Evolutionary conservation across 2,329 filamentous ascomycete species (phyloP), one percentile per base, ranked within the genome.

Genomic region (Cercospora sp.): DNA sequence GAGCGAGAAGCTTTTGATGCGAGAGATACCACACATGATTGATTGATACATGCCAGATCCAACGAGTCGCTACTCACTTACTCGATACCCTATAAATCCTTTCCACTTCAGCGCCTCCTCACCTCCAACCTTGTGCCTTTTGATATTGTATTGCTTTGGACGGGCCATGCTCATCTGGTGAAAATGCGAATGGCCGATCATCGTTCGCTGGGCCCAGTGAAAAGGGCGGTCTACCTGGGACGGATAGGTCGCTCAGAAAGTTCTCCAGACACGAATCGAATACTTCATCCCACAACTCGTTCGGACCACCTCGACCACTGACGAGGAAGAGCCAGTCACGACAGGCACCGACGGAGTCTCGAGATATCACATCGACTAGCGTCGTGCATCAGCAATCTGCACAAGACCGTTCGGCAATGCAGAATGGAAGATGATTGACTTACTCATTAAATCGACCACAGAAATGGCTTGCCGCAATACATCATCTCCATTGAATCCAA

Each of bases 21-120:
- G 49, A 55, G 16, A 55, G 49, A 55, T 55, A 55, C 49, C 24
- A 55, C 49, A n/a, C 49, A 28, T 55, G 49, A 55, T 16, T 55
- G 12, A 55, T 55, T 28, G 49, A 55, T 28, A 24, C 9, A 55
- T 7, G 49, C 21, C 18, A 28, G 26, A 30, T 30, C 16, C 24
- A 55, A 28, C 49, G 12, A 28, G 49, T 26, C 49, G 30, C 49
- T 55, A 28, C 49, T 55, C 49, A 53, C 12, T 53, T 53, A 13
- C 5, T 28, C 16, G 24, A 53, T 24, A 28, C 12, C 49, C 49
- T 53, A 43, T n/a, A 0, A 26, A 28, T 13, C 3, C 12, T 16
- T 28, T 26, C 16, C 6, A 49, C 24, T 26, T 24, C 6, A 0
- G 12, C 5, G 5, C 5, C 26, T 55, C 21, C 18, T 51, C 8